A percentile compares a stretch with the other conserved stretches of the same genome.
Conservation (phyloP, 2,329 filamentous ascomycete species). For the Chrysoporthe puriensis region DNA sequence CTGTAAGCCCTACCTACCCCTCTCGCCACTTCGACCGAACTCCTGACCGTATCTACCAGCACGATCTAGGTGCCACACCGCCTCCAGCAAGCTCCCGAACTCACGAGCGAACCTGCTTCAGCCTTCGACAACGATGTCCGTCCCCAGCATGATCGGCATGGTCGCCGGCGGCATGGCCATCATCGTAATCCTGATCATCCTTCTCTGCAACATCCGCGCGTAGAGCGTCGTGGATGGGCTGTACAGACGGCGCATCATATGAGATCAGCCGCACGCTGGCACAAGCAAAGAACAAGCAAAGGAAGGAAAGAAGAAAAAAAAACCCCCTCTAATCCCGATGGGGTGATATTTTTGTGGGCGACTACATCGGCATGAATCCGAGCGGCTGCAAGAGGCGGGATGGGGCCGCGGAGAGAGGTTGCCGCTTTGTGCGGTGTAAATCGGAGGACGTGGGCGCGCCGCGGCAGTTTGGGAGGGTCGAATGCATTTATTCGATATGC, state of each 20-base stretch:
- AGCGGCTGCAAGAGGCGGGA: background rate
- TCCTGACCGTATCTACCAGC: no score
- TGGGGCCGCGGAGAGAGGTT: background rate
- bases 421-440: no score
- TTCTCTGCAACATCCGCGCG: conserved; percentile 23
- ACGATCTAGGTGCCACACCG: no score
- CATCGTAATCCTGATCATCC: conserved; percentile 12
- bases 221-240: conserved; percentile 23
- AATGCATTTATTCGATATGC: no score
- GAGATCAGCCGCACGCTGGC: background rate
- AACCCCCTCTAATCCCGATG: background rate
- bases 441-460: no score
- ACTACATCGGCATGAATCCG: background rate
- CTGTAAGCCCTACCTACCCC: no score
- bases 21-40: no score
- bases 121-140: conserved; percentile 6
- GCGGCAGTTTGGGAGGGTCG: no score
- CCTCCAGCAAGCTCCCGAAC: no score
- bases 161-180: conserved; percentile 19
- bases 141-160: conserved; percentile 15
- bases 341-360: background rate
- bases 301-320: no score
- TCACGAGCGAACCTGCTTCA: no score
- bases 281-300: no score
- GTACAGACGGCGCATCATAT: conserved; percentile 21